phyloP scores from a whole-genome alignment of 2,329 filamentous ascomycete species.

The Chaetomium sp. region DNA sequence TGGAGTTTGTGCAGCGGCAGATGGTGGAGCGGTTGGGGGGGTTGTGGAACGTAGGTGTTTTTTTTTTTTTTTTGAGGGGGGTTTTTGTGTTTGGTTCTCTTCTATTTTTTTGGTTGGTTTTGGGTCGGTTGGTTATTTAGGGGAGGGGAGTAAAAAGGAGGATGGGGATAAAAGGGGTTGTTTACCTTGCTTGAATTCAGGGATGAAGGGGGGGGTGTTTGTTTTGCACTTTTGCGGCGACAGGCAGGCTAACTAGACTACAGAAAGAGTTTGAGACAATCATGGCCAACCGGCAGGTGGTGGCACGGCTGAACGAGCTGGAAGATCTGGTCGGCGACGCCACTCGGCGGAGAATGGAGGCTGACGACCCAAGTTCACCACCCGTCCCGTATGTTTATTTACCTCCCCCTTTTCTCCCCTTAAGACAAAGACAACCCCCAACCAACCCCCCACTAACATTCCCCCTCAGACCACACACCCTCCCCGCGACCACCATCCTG shows the following conservation, averaged over 20 bases:
- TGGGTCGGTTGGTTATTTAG: neutral
- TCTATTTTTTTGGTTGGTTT: too few relatives aligned
- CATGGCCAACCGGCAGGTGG: conserved; percentile 53
- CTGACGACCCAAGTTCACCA: conserved; percentile 33
- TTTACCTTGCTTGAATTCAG: neutral
- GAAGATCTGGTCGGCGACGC: conserved; percentile 59
- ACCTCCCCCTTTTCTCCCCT: neutral
- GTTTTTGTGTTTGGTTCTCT: neutral
- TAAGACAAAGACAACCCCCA: conserved; percentile 2
- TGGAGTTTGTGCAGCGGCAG: conserved; percentile 58
- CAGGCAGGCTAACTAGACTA: neutral
- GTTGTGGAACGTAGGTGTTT: conserved; percentile 52
- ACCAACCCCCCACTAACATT: neutral
- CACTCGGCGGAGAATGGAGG: conserved; percentile 42
- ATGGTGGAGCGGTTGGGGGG: conserved; percentile 59
- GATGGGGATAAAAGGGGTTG: neutral
- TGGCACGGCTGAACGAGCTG: conserved; percentile 61
- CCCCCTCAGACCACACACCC: conserved; percentile 53
- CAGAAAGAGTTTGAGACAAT: conserved; percentile 61
- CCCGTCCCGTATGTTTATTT: conserved; percentile 50
- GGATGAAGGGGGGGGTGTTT: neutral
- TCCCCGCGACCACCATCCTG: conserved; percentile 56
- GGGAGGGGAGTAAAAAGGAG: neutral
- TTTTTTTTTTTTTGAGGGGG: neutral
- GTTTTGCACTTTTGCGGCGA: neutral